phyloP scores from a whole-genome alignment of 1,139 yeast species.

The Petasospora rhodanensis region DNA sequence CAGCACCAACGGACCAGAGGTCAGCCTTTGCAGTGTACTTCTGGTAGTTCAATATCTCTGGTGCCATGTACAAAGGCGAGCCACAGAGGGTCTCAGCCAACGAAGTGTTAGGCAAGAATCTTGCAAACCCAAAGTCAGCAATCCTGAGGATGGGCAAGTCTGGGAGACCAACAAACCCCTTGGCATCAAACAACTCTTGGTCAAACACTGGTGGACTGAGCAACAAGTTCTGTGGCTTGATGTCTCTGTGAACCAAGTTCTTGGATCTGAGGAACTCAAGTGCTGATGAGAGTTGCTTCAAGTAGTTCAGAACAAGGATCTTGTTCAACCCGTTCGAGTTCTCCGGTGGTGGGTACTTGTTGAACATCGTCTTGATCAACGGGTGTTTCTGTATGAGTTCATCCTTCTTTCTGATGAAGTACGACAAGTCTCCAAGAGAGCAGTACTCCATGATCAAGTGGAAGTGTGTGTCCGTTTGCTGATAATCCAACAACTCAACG shows the following conservation, averaged over 20 bases:
- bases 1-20: constrained; percentile 97
- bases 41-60: constrained; percentile 89
- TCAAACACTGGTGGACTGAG: constrained; percentile 72
- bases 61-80: constrained; percentile 97
- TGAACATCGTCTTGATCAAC: constrained; percentile 67
- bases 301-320: constrained; percentile 72
- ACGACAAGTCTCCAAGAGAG: constrained; percentile 88
- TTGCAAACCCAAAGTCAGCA: constrained; percentile 97
- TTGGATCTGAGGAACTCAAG: constrained; percentile 73
- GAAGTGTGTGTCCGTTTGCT: constrained; percentile 73
- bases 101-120: constrained; percentile 86
- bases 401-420: constrained; percentile 71
- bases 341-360: constrained; percentile 76
- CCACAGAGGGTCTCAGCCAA: constrained; percentile 98
- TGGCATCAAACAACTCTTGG: constrained; percentile 49
- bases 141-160: constrained; percentile 86
- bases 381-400: constrained; percentile 77
- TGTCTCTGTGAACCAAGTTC: constrained; percentile 88
- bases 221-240: constrained; percentile 87
- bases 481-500: constrained; percentile 78
- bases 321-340: constrained; percentile 77
- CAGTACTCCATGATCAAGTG: constrained; percentile 97
- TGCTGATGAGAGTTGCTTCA: constrained; percentile 84
- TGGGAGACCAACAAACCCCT: constrained; percentile 71
- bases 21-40: constrained; percentile 97